Conservation (phyloP, 768 basidiomycete species). For the Boletus vinaceobasis region DNA sequence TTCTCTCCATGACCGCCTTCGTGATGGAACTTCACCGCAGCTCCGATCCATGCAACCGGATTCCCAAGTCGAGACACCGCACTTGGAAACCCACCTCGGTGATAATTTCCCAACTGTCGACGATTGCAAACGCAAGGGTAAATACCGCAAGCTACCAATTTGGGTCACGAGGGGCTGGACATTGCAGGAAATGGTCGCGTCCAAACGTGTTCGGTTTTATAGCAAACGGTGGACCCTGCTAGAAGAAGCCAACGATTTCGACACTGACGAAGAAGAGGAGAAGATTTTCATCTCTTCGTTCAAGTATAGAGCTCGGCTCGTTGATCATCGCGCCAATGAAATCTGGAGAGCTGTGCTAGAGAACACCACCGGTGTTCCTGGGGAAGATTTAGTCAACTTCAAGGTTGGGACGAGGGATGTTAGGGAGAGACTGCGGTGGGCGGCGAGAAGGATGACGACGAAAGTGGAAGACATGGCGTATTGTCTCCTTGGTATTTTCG, state of each 20-base stretch:
- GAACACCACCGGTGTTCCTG: conserved; percentile 14
- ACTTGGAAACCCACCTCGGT: conserved; percentile 10
- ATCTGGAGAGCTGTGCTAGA: conserved; percentile 14
- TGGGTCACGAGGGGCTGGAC: conserved; percentile 29
- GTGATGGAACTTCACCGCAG: background rate
- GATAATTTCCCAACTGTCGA: background rate
- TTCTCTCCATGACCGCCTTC: conserved; percentile 11
- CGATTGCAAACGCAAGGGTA: background rate
- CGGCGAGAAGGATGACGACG: conserved; percentile 25
- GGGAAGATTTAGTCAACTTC: conserved; percentile 10
- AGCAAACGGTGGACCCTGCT: conserved; percentile 23
- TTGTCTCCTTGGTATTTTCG: conserved; percentile 30
- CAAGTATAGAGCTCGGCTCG: conserved; percentile 16
- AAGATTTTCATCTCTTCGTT: conserved; percentile 14
- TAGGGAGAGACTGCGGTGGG: conserved; percentile 24
- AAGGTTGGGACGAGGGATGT: conserved; percentile 15
- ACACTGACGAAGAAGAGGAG: conserved; percentile 9
- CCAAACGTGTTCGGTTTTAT: conserved; percentile 29
- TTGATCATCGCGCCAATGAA: conserved; percentile 15
- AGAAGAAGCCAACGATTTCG: conserved; percentile 19
- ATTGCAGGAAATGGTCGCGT: conserved; percentile 26
- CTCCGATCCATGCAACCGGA: conserved; percentile 15
- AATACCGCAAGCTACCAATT: conserved; percentile 6
- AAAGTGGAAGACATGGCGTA: conserved; percentile 30
- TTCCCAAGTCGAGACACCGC: conserved; percentile 19